Evolutionary conservation across 2,329 filamentous ascomycete genomes (phyloP).

Genomic region (Colletotrichum cordylinicola): DNA sequence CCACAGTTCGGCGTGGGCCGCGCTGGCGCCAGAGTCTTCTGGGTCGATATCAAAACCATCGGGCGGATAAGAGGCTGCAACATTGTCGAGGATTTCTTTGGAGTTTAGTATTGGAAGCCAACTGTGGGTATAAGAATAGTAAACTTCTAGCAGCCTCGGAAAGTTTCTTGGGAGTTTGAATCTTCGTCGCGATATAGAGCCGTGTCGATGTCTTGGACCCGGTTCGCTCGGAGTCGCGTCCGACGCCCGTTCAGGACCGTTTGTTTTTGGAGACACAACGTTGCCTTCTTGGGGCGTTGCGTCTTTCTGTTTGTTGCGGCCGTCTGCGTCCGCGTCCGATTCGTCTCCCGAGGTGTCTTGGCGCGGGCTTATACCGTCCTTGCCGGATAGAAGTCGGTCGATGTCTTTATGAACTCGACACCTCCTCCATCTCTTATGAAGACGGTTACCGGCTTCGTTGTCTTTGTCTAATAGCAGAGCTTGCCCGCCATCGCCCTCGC

Average conservation of each 20-base stretch:
- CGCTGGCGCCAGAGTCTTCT: slow-evolving; percentile 30
- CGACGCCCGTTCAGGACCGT: not conserved
- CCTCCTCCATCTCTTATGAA: slow-evolving; percentile 68
- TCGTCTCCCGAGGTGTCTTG: slow-evolving; percentile 39
- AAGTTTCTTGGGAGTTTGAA: slow-evolving; percentile 55
- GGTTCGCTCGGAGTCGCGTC: not conserved
- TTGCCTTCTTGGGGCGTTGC: not conserved
- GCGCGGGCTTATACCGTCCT: slow-evolving; percentile 34
- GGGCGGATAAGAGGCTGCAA: slow-evolving; percentile 46
- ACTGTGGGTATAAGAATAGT: slow-evolving; percentile 76
- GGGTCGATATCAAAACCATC: slow-evolving; percentile 35
- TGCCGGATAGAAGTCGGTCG: slow-evolving; percentile 63
- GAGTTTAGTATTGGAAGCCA: slow-evolving; percentile 76
- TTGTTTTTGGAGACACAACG: not conserved
- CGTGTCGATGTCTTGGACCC: not conserved
- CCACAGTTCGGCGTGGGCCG: slow-evolving; percentile 65
- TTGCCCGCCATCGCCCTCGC: slow-evolving; percentile 43
- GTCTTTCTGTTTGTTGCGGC: slow-evolving; percentile 7
- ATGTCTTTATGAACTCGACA: slow-evolving; percentile 68
- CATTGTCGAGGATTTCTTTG: slow-evolving; percentile 64
- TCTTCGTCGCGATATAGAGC: not conserved
- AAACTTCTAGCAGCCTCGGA: slow-evolving; percentile 71
- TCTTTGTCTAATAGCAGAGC: slow-evolving; percentile 59
- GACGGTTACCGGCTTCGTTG: slow-evolving; percentile 54
- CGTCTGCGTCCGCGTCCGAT: slow-evolving; percentile 31